phyloP scores from a whole-genome alignment of 2,329 filamentous ascomycete species.

The Raffaelea ambrosiae region DNA sequence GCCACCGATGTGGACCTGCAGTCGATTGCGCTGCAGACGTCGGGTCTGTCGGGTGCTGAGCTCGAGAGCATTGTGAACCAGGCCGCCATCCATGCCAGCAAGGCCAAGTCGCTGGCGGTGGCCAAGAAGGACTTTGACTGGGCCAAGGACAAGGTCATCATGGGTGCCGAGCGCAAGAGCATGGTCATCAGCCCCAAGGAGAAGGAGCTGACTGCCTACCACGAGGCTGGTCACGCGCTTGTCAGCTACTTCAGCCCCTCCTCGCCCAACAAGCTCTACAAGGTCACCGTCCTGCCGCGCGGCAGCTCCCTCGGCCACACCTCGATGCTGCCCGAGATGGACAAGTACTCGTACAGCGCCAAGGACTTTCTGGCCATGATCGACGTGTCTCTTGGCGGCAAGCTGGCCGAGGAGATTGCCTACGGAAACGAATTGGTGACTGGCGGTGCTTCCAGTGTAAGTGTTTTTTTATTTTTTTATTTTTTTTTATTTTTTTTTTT shows the following conservation, averaged over 20 bases:
- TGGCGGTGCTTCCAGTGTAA: slow-evolving; percentile 71
- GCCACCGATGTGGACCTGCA: slow-evolving; percentile 73
- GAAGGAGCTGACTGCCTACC: slow-evolving; percentile 93
- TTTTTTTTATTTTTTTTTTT: neutral
- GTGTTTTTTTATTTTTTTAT: slow-evolving; percentile 23
- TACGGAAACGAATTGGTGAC: slow-evolving; percentile 90
- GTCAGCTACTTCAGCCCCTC: slow-evolving; percentile 74
- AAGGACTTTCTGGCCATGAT: slow-evolving; percentile 63
- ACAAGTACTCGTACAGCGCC: slow-evolving; percentile 84
- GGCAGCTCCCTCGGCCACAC: slow-evolving; percentile 82
- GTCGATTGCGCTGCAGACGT: slow-evolving; percentile 75
- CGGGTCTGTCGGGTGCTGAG: slow-evolving; percentile 90
- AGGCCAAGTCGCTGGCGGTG: slow-evolving; percentile 69
- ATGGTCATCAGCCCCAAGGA: slow-evolving; percentile 89
- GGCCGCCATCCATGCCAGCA: slow-evolving; percentile 88
- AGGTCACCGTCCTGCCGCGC: slow-evolving; percentile 92
- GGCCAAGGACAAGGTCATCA: slow-evolving; percentile 97
- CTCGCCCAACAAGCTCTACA: slow-evolving; percentile 74
- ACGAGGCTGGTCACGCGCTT: slow-evolving; percentile 92
- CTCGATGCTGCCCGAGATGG: slow-evolving; percentile 79
- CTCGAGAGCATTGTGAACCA: slow-evolving; percentile 96
- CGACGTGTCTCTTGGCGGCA: slow-evolving; percentile 68
- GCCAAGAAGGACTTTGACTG: slow-evolving; percentile 80
- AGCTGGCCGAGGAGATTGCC: slow-evolving; percentile 77
- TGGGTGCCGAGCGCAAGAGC: slow-evolving; percentile 87